Conservation (phyloP, 2,329 filamentous ascomycete genomes). For the Pseudocercospora fuligena region DNA sequence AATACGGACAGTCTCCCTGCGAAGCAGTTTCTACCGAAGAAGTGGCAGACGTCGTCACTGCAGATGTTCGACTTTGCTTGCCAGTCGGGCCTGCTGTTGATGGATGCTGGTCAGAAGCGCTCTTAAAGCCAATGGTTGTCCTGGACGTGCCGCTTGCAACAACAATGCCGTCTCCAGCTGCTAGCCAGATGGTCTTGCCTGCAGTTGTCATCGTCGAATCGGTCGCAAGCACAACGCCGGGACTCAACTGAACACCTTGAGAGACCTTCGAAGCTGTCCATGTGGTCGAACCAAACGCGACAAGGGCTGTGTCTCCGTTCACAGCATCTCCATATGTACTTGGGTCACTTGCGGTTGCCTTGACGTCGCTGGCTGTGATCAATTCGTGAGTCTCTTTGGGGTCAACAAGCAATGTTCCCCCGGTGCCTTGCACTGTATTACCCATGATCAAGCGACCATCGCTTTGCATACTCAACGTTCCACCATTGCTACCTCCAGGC, state of each 20-base stretch:
- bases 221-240: neutral
- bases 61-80: neutral
- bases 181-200: neutral
- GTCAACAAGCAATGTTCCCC: neutral
- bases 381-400: neutral
- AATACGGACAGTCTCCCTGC: neutral
- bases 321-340: neutral
- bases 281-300: neutral
- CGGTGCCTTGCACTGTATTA: neutral
- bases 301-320: neutral
- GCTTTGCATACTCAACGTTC: neutral
- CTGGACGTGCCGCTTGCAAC: neutral
- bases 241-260: neutral
- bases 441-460: neutral
- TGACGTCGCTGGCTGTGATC: neutral
- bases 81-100: neutral
- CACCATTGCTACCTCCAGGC: neutral
- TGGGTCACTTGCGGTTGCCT: neutral
- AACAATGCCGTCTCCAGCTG: neutral
- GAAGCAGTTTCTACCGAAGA: neutral
- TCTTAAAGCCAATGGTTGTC: neutral
- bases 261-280: neutral
- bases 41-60: neutral
- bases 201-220: neutral
- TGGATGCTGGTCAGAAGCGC: neutral